Evolutionary conservation across 108 stramenopile species (phyloP), one percentile per base, ranked within the genome.

Genomic region (Poteriospumella lacustris): DNA sequence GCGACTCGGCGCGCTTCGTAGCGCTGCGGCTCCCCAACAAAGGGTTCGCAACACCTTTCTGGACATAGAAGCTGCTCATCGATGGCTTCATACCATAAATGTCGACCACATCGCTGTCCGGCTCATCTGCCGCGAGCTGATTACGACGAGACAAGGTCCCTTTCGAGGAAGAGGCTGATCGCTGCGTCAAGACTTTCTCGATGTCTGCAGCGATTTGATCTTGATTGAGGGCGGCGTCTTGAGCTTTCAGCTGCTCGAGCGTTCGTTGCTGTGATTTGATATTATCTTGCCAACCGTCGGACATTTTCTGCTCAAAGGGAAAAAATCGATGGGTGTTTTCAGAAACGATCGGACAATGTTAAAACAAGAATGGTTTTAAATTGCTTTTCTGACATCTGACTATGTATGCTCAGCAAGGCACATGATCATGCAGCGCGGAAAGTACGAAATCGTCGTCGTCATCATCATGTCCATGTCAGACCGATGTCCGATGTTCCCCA

Each of bases 201-300:
- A 64, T 24, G 3, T 64, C 60, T 34, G 60, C 3, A 31, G 15
- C 60, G 9, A 64, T 64, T 64, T 64, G 12, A 9, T 64, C 36
- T 64, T 64, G 33, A 64, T 64, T 64, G 28, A 64, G 36, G 28
- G 15, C 60, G 36, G 60, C 60, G 36, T 64, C 60, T 33, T 31
- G 28, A 3, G 60, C 60, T 64, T 64, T 26, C 5, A 64, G 31
- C 36, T 33, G 3, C 5, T 19, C 15, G 36, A 64, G 36, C 24
- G 52, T 56, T 15, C 15, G 19, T 19, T 56, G 24, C 52, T 24
- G 24, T 15, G 15, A 56, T 56, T 56, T 24, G 52, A 56, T 56
- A 56, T 56, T 56, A 56, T 56, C 52, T 19, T 15, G 19, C 52
- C 52, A 56, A 56, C n/a, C n/a, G n/a, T n/a, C n/a, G n/a, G n/a